Percentiles rank a stretch among this genome's conserved stretches.
Evolutionary conservation across 768 basidiomycete species (phyloP).

Genomic region (Brasilioporus rufonigricans): DNA sequence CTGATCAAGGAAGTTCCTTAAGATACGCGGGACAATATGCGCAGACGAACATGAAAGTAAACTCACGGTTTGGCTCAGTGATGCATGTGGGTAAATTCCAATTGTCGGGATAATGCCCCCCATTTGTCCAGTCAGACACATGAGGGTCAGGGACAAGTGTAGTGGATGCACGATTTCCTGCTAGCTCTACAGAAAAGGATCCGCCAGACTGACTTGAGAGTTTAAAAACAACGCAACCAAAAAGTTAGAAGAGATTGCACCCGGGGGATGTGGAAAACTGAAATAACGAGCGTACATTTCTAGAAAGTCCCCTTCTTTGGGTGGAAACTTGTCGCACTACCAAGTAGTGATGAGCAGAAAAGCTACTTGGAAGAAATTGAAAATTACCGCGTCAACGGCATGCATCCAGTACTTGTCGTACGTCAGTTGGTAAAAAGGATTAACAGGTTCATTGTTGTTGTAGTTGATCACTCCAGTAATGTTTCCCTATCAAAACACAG

Average conservation of each 20-base stretch:
- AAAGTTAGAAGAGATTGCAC: no score
- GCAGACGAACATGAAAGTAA: neutral
- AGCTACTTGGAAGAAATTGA: neutral
- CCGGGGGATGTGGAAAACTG: no score
- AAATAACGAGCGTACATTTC: constrained; percentile 12
- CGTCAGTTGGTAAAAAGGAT: neutral
- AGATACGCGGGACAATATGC: neutral
- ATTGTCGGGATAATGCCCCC: neutral
- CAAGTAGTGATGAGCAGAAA: neutral
- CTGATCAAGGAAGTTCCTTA: neutral
- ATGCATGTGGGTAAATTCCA: neutral
- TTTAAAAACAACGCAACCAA: no score
- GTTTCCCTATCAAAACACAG: constrained; percentile 4
- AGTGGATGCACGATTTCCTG: constrained; percentile 2
- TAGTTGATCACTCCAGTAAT: neutral
- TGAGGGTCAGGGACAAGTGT: neutral
- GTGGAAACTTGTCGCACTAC: constrained; percentile 5
- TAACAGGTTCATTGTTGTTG: neutral
- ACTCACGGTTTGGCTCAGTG: constrained; percentile 12
- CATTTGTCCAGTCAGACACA: constrained; percentile 1
- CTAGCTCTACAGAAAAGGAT: neutral
- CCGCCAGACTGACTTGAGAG: constrained; percentile 1
- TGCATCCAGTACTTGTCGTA: constrained; percentile 15
- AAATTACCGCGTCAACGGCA: neutral
- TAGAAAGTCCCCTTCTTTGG: neutral